A percentile compares a stretch with the other conserved stretches of the same genome.
These are phyloP conservation scores for Rhizomucor miehei DNA, from an alignment of 371 early-diverging fungal species.

Conservation along the genomic window DNA sequence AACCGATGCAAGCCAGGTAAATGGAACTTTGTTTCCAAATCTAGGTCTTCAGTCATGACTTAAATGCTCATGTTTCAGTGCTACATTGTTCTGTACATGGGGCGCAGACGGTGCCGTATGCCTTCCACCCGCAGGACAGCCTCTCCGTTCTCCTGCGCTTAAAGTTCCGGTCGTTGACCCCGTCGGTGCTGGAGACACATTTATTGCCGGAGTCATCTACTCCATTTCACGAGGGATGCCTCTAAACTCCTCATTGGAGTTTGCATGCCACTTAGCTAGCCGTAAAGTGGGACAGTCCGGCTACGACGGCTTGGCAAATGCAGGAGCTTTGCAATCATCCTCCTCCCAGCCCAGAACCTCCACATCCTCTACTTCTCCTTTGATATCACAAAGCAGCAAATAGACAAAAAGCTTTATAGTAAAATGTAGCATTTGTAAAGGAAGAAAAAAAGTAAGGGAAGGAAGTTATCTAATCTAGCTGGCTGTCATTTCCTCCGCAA, in stretches of 20 bases:
- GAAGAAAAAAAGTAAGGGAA: no score
- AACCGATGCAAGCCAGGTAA: constrained; percentile 48
- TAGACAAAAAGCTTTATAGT: no score
- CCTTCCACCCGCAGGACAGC: constrained; percentile 35
- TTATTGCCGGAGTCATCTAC: constrained; percentile 62
- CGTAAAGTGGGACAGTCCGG: constrained; percentile 61
- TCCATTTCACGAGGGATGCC: constrained; percentile 10
- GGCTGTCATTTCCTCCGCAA: constrained; percentile 5
- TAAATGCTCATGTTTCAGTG: constrained; percentile 19
- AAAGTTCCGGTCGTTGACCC: constrained; percentile 49
- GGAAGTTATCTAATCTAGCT: constrained; percentile 6
- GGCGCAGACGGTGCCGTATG: constrained; percentile 54
- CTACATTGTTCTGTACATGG: constrained; percentile 60
- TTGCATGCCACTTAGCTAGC: constrained; percentile 58
- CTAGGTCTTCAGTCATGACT: neutral
- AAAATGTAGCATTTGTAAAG: no score
- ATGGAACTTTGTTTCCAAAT: constrained; percentile 3
- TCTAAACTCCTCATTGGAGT: constrained; percentile 25
- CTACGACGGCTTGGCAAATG: constrained; percentile 41
- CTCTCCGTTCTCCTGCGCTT: constrained; percentile 40
- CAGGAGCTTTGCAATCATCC: neutral
- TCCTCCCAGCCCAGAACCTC: no score
- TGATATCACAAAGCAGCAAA: no score
- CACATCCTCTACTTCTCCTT: no score
- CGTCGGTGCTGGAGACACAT: constrained; percentile 72